phyloP scores from a whole-genome alignment of 306 rosid genomes.

The Inga leiocalycina region DNA sequence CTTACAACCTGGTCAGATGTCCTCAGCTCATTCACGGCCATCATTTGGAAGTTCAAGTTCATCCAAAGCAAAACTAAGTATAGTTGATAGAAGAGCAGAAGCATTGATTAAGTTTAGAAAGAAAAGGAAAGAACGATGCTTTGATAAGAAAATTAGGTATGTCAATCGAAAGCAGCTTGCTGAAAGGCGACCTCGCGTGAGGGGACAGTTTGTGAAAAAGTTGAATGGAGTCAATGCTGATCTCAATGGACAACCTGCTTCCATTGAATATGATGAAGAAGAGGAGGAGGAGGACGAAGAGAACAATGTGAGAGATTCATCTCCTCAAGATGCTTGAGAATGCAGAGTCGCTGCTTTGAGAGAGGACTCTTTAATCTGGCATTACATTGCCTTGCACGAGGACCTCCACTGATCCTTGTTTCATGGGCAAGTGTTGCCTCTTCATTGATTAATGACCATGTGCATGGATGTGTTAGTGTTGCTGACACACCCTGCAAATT shows the following conservation, averaged over 20 bases:
- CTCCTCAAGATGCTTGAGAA: slow-evolving; percentile 44
- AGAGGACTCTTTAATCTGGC: neutral
- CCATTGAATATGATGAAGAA: slow-evolving; percentile 65
- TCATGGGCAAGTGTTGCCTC: neutral
- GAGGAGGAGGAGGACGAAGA: slow-evolving; percentile 53
- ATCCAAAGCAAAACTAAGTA: slow-evolving; percentile 52
- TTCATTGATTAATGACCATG: neutral
- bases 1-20: slow-evolving; percentile 79
- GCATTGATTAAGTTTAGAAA: slow-evolving; percentile 92
- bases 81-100: slow-evolving; percentile 92
- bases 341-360: neutral
- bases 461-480: neutral
- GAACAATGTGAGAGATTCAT: slow-evolving; percentile 39
- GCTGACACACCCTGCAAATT: neutral
- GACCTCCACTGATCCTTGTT: slow-evolving; percentile 8
- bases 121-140: slow-evolving; percentile 94
- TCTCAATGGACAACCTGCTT: slow-evolving; percentile 82
- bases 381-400: neutral
- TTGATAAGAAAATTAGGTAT: slow-evolving; percentile 93
- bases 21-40: slow-evolving; percentile 64
- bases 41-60: slow-evolving; percentile 62
- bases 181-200: slow-evolving; percentile 86
- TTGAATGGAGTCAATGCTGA: slow-evolving; percentile 71
- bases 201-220: slow-evolving; percentile 92
- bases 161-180: slow-evolving; percentile 83